A percentile compares a stretch with the other conserved stretches of the same genome.
These are phyloP conservation scores for Escallonia herrerae DNA, from an alignment of 129 eudicot species.

Conservation along the genomic window DNA sequence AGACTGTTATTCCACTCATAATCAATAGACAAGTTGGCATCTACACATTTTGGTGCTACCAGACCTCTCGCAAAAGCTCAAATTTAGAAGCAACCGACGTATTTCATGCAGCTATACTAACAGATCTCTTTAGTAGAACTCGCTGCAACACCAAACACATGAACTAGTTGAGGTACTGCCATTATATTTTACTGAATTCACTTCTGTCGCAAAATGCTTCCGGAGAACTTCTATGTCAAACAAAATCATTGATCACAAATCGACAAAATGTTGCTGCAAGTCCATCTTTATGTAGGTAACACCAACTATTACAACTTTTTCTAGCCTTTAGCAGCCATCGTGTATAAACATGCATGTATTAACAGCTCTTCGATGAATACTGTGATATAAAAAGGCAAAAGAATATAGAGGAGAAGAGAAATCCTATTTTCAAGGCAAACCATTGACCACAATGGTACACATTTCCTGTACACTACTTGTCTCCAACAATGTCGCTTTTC, in stretches of 20 bases:
- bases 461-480: conserved; percentile 3
- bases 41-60: too few species aligned
- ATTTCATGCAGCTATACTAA: too few species aligned
- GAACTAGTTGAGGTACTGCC: too few species aligned
- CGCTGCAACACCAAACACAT: too few species aligned
- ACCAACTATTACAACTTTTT: background rate
- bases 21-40: too few species aligned
- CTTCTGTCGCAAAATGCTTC: background rate
- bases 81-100: too few species aligned
- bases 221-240: background rate
- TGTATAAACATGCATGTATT: background rate
- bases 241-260: conserved; percentile 1
- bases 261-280: conserved; percentile 2
- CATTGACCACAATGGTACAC: background rate
- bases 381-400: conserved; percentile 1
- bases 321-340: background rate
- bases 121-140: too few species aligned
- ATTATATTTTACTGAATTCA: background rate
- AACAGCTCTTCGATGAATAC: background rate
- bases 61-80: too few species aligned
- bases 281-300: conserved; percentile 2
- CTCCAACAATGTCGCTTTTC: conserved; percentile 8
- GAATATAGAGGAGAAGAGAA: background rate
- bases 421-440: background rate
- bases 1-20: too few species aligned